A percentile compares a stretch with the other conserved stretches of the same genome.
These are phyloP conservation scores for Alternaria consortialis DNA, from an alignment of 2,329 filamentous ascomycete species.

Conservation along the genomic window DNA sequence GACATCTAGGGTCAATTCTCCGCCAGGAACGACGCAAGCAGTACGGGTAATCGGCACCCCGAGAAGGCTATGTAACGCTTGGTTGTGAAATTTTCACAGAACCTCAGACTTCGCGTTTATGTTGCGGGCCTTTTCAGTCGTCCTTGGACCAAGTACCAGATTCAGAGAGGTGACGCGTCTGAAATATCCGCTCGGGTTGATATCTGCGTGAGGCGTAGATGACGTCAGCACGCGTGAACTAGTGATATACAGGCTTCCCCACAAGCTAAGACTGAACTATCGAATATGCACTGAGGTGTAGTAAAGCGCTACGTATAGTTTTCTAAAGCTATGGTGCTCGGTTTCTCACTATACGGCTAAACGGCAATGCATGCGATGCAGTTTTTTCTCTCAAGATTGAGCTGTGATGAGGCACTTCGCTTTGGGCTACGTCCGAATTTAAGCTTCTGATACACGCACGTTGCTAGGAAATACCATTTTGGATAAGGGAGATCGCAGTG, in stretches of 20 bases:
- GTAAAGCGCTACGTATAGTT: neutral
- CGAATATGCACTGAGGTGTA: neutral
- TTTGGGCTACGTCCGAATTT: neutral
- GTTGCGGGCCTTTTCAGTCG: no score
- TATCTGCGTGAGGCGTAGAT: neutral
- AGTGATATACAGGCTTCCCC: neutral
- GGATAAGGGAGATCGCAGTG: no score
- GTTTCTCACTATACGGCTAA: neutral
- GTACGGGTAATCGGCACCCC: neutral
- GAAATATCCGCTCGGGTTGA: neutral
- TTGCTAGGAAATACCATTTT: no score
- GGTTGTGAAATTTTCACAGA: neutral
- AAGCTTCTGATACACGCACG: no score
- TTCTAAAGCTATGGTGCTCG: neutral
- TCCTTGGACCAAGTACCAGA: no score
- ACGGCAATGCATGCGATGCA: neutral
- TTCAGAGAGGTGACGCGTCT: neutral
- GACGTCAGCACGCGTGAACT: neutral
- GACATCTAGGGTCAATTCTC: neutral
- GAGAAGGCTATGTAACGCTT: neutral
- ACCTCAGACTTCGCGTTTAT: neutral
- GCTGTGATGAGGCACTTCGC: neutral
- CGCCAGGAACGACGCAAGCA: neutral
- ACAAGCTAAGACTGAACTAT: neutral
- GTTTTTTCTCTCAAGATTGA: neutral